A percentile compares a stretch with the other conserved stretches of the same genome.
Evolutionary conservation across 2,329 filamentous ascomycete species (phyloP).

Genomic region (Fusarium torulosum): DNA sequence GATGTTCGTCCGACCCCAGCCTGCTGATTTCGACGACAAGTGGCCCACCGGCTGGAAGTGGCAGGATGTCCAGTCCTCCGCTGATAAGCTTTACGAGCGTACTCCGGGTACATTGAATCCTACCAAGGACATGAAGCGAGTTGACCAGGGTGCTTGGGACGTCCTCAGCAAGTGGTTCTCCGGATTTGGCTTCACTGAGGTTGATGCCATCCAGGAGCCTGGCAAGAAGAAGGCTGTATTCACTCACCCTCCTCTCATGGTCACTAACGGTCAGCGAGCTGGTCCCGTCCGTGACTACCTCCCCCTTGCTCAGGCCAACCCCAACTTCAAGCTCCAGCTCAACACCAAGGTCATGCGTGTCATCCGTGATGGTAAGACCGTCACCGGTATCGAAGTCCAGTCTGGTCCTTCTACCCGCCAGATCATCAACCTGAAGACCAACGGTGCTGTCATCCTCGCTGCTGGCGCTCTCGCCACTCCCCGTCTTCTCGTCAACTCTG

Average conservation of each 20-base stretch:
- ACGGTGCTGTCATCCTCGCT: conserved; percentile 69
- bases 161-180: conserved; percentile 70
- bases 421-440: conserved; percentile 45
- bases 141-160: conserved; percentile 75
- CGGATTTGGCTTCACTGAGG: conserved; percentile 71
- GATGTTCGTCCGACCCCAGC: conserved; percentile 76
- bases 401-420: conserved; percentile 63
- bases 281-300: conserved; percentile 80
- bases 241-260: conserved; percentile 68
- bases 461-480: conserved; percentile 77
- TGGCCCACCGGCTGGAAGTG: conserved; percentile 78
- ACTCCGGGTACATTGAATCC: conserved; percentile 77
- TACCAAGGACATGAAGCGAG: conserved; percentile 74
- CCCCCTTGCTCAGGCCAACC: conserved; percentile 67
- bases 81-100: conserved; percentile 73
- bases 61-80: conserved; percentile 67
- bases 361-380: conserved; percentile 70
- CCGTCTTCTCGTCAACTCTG: conserved; percentile 70
- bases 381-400: conserved; percentile 77
- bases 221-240: conserved; percentile 75
- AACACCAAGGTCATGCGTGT: conserved; percentile 76
- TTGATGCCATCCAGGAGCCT: conserved; percentile 71
- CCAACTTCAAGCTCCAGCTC: conserved; percentile 76
- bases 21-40: conserved; percentile 77
- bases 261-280: conserved; percentile 72